Conservation (phyloP, 805 yeast genomes). For the Sugiyamaella qingdaonensis region DNA sequence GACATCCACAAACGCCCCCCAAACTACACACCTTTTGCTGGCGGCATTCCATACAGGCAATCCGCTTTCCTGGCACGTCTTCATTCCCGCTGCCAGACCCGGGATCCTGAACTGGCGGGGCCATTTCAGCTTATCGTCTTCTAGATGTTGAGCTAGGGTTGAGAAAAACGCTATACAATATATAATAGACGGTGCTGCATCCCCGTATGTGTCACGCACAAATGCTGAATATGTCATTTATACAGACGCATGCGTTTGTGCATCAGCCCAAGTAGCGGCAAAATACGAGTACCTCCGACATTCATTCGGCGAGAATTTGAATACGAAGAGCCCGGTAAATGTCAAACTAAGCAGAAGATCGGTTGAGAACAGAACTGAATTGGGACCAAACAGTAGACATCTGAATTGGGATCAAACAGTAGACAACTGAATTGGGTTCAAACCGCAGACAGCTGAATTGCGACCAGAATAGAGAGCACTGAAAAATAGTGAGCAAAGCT, state of each 20-base stretch:
- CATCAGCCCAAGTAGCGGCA: neutral
- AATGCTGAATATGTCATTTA: neutral
- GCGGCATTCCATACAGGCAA: conserved; percentile 94
- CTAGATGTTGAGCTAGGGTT: neutral
- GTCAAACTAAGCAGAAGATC: too few species aligned
- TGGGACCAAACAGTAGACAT: neutral
- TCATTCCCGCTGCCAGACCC: conserved; percentile 9
- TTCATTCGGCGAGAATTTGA: neutral
- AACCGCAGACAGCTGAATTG: too few species aligned
- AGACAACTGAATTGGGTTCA: too few species aligned
- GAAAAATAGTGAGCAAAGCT: too few species aligned
- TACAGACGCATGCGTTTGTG: neutral
- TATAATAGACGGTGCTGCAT: neutral
- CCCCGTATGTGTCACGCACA: too few species aligned
- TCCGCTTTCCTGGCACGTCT: conserved; percentile 39
- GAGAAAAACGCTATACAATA: neutral
- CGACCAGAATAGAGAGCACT: neutral
- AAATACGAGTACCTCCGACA: too few species aligned
- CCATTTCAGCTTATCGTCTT: neutral
- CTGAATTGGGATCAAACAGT: neutral
- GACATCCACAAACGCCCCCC: neutral
- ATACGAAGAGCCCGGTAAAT: too few species aligned
- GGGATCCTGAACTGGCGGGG: conserved; percentile 3
- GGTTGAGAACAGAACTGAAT: too few species aligned
- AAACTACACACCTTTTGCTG: conserved; percentile 71